These are phyloP conservation scores for Helotiales sp. DNA, from an alignment of 2,329 filamentous ascomycete genomes.

Conservation along the genomic window DNA sequence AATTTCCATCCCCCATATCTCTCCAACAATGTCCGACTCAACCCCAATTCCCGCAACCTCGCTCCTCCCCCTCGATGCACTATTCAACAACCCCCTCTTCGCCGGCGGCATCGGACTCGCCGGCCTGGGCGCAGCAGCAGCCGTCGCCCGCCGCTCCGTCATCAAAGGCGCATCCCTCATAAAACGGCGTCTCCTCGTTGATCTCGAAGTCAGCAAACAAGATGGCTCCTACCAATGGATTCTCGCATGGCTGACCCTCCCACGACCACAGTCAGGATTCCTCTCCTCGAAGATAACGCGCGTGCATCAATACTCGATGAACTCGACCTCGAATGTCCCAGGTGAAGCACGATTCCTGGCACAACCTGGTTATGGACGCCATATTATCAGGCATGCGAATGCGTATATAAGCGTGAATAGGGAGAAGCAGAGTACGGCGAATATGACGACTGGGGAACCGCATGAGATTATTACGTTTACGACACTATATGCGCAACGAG, in stretches of 20 bases:
- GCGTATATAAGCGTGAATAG: constrained; percentile 87
- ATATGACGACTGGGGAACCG: constrained; percentile 79
- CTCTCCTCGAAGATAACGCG: constrained; percentile 57
- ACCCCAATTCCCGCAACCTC: constrained; percentile 24
- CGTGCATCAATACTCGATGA: constrained; percentile 59
- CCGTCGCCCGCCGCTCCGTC: constrained; percentile 76
- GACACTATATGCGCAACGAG: constrained; percentile 83
- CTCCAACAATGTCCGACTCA: constrained; percentile 16
- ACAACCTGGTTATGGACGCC: constrained; percentile 86
- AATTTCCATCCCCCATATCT: constrained; percentile 6
- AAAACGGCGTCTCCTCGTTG: constrained; percentile 84
- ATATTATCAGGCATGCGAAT: constrained; percentile 82
- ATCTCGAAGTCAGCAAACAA: constrained; percentile 92
- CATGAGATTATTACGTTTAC: constrained; percentile 95
- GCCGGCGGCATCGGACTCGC: constrained; percentile 86
- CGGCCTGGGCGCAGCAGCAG: constrained; percentile 77
- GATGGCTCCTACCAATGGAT: constrained; percentile 95
- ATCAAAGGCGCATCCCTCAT: constrained; percentile 72
- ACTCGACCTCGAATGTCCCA: constrained; percentile 61
- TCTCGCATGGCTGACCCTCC: constrained; percentile 88
- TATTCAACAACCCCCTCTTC: constrained; percentile 64
- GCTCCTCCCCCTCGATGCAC: constrained; percentile 52
- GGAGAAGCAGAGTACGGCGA: constrained; percentile 81
- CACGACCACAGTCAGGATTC: constrained; percentile 55
- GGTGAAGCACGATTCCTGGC: constrained; percentile 79